These are phyloP conservation scores for Kwoniella mangroviensis DNA, from an alignment of 768 basidiomycete species.

Conservation along the genomic window DNA sequence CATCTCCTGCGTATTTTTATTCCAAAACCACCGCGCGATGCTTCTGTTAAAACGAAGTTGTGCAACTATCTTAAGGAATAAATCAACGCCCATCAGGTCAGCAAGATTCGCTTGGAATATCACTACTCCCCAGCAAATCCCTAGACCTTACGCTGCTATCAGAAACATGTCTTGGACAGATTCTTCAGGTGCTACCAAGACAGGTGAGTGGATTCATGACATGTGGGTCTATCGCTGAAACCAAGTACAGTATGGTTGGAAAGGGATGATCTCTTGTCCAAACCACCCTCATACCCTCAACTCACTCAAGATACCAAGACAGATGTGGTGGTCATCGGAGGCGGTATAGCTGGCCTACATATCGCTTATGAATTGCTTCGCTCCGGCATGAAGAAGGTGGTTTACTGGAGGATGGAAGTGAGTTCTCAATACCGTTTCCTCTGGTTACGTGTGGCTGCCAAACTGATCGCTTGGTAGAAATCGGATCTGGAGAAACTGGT, in stretches of 20 bases:
- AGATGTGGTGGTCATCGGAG: slow-evolving; percentile 34
- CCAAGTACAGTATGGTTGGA: slow-evolving; percentile 30
- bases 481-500: slow-evolving; percentile 38
- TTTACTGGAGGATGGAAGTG: slow-evolving; percentile 40
- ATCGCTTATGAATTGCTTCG: slow-evolving; percentile 36
- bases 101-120: background rate
- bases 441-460: too few species aligned
- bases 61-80: background rate
- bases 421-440: background rate
- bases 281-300: slow-evolving; percentile 21
- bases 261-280: slow-evolving; percentile 29
- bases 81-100: background rate
- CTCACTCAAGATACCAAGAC: slow-evolving; percentile 20
- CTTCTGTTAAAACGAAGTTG: slow-evolving; percentile 4
- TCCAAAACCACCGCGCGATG: background rate
- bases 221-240: background rate
- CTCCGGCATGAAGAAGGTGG: slow-evolving; percentile 31
- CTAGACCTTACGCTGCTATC: background rate
- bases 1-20: background rate
- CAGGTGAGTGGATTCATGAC: slow-evolving; percentile 11
- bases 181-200: slow-evolving; percentile 16
- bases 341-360: slow-evolving; percentile 36
- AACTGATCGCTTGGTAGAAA: slow-evolving; percentile 14
- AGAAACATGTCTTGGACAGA: slow-evolving; percentile 23
- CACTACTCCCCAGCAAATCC: background rate